A percentile compares a stretch with the other conserved stretches of the same genome.
phyloP scores from a whole-genome alignment of 148 eudicot species.

The Mesembryanthemum crystallinum region DNA sequence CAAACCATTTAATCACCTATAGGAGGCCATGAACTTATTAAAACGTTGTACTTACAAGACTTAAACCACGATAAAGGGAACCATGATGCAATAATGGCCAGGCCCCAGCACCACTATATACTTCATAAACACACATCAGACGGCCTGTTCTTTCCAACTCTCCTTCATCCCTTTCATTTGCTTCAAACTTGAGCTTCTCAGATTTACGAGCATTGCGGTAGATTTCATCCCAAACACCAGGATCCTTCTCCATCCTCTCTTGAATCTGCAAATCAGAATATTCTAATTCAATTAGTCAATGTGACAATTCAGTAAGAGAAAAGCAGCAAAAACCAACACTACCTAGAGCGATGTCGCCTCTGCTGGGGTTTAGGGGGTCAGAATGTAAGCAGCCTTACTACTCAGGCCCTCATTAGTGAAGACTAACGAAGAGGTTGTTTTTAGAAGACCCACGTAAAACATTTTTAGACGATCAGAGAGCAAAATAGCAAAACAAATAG shows the following conservation, averaged over 20 bases:
- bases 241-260: constrained; percentile 83
- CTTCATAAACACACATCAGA: constrained; percentile 77
- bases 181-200: constrained; percentile 79
- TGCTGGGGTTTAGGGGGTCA: background rate
- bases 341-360: background rate
- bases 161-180: constrained; percentile 93
- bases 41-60: constrained; percentile 63
- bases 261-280: constrained; percentile 54
- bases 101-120: constrained; percentile 84
- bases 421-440: background rate
- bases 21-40: background rate
- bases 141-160: constrained; percentile 96
- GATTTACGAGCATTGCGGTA: constrained; percentile 87
- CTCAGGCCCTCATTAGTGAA: background rate
- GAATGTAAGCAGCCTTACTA: background rate
- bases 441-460: background rate
- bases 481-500: background rate
- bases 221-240: constrained; percentile 86
- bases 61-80: constrained; percentile 93
- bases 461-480: background rate
- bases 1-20: background rate
- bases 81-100: constrained; percentile 98
- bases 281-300: constrained; percentile 5
- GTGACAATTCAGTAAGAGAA: background rate
- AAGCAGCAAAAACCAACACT: background rate